These are phyloP conservation scores for Waitea zeae DNA, from an alignment of 1,284 basidiomycete species.

Conservation along the genomic window DNA sequence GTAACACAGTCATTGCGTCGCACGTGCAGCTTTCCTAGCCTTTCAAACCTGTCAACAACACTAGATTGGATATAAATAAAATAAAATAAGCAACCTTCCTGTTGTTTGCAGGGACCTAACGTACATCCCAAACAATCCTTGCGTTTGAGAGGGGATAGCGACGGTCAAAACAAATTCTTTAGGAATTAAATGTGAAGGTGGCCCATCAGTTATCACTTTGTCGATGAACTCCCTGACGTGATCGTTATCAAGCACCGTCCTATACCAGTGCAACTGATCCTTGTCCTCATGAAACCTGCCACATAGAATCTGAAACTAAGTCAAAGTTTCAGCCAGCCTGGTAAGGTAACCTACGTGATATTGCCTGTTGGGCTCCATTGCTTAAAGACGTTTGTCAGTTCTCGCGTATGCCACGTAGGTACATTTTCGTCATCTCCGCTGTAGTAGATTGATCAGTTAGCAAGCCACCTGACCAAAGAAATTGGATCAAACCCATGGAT, in stretches of 20 bases:
- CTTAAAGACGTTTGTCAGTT: constrained; percentile 35
- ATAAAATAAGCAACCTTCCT: too few relatives aligned
- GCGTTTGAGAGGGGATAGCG: constrained; percentile 42
- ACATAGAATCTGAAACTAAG: too few relatives aligned
- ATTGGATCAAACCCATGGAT: constrained; percentile 44
- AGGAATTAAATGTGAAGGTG: constrained; percentile 1
- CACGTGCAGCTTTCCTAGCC: too few relatives aligned
- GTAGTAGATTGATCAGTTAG: constrained; percentile 3
- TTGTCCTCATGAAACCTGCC: neutral
- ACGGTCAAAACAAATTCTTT: constrained; percentile 48
- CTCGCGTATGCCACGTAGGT: constrained; percentile 64
- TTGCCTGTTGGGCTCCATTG: constrained; percentile 34
- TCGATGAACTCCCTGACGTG: constrained; percentile 38
- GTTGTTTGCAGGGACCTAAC: constrained; percentile 35
- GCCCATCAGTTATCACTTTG: constrained; percentile 9
- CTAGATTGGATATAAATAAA: too few relatives aligned
- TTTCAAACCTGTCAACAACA: too few relatives aligned
- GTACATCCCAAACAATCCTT: constrained; percentile 46
- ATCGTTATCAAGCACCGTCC: constrained; percentile 34
- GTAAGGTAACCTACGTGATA: constrained; percentile 26
- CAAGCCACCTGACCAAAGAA: neutral
- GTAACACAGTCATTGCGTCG: too few relatives aligned
- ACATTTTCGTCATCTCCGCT: constrained; percentile 67
- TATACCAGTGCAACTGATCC: constrained; percentile 27
- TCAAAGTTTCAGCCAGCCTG: neutral